phyloP scores from a whole-genome alignment of 2,329 filamentous ascomycete species.

The Botryotinia globosa region DNA sequence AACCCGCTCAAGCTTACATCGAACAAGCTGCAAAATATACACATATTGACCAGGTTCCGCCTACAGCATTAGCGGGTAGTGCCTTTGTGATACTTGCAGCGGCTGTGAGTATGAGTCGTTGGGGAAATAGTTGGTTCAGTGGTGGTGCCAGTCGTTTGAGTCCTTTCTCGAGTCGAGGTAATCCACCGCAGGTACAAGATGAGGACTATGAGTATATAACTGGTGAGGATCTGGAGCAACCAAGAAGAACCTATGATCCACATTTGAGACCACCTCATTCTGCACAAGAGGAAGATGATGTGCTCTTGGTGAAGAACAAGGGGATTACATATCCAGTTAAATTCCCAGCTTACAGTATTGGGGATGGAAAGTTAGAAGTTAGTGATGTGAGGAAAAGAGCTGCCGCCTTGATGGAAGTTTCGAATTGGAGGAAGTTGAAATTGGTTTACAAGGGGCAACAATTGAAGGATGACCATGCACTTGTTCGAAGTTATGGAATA shows the following conservation, averaged over 20 bases:
- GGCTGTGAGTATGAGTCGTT: conserved; percentile 38
- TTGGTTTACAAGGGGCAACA: conserved; percentile 72
- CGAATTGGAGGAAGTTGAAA: conserved; percentile 57
- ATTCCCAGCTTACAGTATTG: conserved; percentile 74
- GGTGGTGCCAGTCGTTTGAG: conserved; percentile 32
- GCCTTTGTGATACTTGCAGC: conserved; percentile 32
- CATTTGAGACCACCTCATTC: conserved; percentile 41
- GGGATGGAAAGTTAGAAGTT: conserved; percentile 67
- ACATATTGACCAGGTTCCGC: conserved; percentile 35
- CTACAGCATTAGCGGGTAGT: conserved; percentile 31
- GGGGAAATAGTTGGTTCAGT: conserved; percentile 36
- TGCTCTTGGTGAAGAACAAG: conserved; percentile 67
- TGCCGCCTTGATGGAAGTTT: conserved; percentile 62
- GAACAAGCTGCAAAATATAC: conserved; percentile 32
- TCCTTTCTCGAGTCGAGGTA: conserved; percentile 38
- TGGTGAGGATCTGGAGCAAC: conserved; percentile 63
- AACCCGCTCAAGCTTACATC: conserved; percentile 33
- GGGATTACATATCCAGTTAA: conserved; percentile 64
- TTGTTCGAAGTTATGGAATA: conserved; percentile 58
- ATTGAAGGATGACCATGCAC: conserved; percentile 60
- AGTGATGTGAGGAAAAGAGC: conserved; percentile 66
- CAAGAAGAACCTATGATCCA: conserved; percentile 45
- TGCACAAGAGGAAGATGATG: conserved; percentile 59
- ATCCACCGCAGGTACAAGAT: conserved; percentile 64
- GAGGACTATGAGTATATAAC: conserved; percentile 81